Evolutionary conservation across 177 flowering plant genomes (phyloP).

Genomic region (Vitis hybrid): DNA sequence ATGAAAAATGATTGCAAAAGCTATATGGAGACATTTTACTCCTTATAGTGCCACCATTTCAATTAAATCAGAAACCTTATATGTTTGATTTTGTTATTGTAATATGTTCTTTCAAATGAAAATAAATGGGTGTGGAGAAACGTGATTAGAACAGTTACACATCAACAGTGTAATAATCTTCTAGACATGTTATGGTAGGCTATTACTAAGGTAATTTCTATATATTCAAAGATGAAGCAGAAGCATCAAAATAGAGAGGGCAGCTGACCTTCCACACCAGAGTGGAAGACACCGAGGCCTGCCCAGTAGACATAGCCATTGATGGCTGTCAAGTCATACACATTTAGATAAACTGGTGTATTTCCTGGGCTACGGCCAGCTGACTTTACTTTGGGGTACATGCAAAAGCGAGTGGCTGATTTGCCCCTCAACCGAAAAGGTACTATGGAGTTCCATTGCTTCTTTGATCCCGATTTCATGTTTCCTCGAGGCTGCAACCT

Average conservation of each 20-base stretch:
- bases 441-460: constrained; percentile 27
- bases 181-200: too few species aligned
- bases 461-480: constrained; percentile 33
- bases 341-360: constrained; percentile 50
- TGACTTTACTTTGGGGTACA: constrained; percentile 38
- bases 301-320: constrained; percentile 50
- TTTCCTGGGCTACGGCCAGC: constrained; percentile 24
- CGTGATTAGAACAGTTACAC: too few species aligned
- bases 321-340: constrained; percentile 42
- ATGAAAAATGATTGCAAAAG: too few species aligned
- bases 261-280: constrained; percentile 47
- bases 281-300: constrained; percentile 47
- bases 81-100: too few species aligned
- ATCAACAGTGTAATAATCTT: too few species aligned
- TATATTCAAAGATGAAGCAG: neutral
- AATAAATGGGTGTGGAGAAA: too few species aligned
- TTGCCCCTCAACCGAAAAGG: constrained; percentile 26
- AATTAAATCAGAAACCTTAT: too few species aligned
- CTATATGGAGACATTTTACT: too few species aligned
- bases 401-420: constrained; percentile 31
- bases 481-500: constrained; percentile 9
- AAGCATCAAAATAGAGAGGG: neutral
- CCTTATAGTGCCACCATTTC: too few species aligned
- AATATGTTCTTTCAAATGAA: too few species aligned
- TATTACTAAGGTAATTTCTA: neutral